Base-by-base conservation (phyloP, 176 grass and related monocot genomes). In the Oryza rufipogon region DNA sequence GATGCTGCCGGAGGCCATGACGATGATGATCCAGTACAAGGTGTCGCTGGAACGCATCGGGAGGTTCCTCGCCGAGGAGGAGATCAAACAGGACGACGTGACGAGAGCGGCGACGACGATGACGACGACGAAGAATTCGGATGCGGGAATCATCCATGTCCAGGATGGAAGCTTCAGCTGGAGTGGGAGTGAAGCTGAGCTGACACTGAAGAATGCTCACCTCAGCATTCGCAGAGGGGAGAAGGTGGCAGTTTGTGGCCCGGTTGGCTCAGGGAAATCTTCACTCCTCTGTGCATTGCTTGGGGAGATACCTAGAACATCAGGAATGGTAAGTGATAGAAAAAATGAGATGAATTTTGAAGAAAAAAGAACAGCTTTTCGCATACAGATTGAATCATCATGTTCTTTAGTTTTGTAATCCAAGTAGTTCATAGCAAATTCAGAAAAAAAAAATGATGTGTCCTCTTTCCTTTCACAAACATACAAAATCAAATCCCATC, bases 201-300 rank as follows among this genome's bases (percentile, higher is more conserved):
- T 89, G 36, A 73, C 96, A 33, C 70, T 98, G 38, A 87, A 86
- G 42, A 86, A 91, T 84, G 68, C 93, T 52, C 84, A 86, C 75
- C 86, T 98, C 48, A 70, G 16, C 30, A 76, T 95, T 41, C 46
- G 20, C 2, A 80, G 64, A 83, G 96, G 89, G 80, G 86, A 95
- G 77, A 98, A 95, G 49, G 86, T 95, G 26, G 91, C 93, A 5
- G 65, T 98, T 61, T 98, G 96, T 25, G 96, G 96, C 5, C 85
- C 92, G 3, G 96, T 98, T 81, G 91, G 96, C 72, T 92, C 92
- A 20, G 96, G 91, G 67, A 98, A 98, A 87, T 95, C 96, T 33
- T 95, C 96, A 15, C 74, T 98, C 12, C 71, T 98, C 13, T 78
- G 77, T 87, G 87, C 96, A 51, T 90, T 98, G 65, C 96, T 98